These are phyloP conservation scores for Alternaria sp. DNA, from an alignment of 2,329 filamentous ascomycete genomes.

Conservation along the genomic window DNA sequence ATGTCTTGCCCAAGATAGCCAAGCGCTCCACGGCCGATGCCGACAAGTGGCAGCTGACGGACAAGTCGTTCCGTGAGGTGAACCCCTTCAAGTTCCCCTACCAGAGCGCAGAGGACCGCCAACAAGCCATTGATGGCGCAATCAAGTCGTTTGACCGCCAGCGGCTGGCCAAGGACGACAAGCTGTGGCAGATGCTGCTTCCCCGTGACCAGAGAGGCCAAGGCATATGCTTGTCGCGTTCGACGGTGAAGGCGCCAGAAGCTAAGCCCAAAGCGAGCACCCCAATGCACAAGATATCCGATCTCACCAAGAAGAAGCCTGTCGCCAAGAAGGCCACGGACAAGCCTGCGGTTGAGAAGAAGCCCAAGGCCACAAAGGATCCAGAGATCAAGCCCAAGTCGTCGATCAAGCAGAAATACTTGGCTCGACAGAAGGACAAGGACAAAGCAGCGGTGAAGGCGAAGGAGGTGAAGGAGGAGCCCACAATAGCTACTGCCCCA, in stretches of 20 bases:
- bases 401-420: constrained; percentile 38
- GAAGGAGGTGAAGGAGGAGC: constrained; percentile 38
- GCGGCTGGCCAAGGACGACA: constrained; percentile 66
- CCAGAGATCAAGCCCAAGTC: constrained; percentile 34
- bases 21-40: constrained; percentile 59
- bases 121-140: constrained; percentile 68
- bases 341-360: constrained; percentile 51
- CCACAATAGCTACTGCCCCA: constrained; percentile 31
- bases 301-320: constrained; percentile 56
- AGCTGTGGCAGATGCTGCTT: constrained; percentile 69
- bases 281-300: constrained; percentile 50
- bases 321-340: constrained; percentile 54
- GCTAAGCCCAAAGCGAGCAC: constrained; percentile 47
- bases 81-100: constrained; percentile 70
- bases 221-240: constrained; percentile 67
- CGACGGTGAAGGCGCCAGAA: constrained; percentile 60
- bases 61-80: constrained; percentile 68
- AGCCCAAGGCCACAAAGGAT: constrained; percentile 24
- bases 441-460: constrained; percentile 33
- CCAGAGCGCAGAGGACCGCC: constrained; percentile 62
- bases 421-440: constrained; percentile 32
- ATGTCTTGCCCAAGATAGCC: constrained; percentile 60
- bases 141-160: constrained; percentile 70
- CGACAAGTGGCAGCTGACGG: constrained; percentile 58
- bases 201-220: constrained; percentile 68